phyloP scores from a whole-genome alignment of 345 rosid genomes.

The Eucalyptus erythrocorys region DNA sequence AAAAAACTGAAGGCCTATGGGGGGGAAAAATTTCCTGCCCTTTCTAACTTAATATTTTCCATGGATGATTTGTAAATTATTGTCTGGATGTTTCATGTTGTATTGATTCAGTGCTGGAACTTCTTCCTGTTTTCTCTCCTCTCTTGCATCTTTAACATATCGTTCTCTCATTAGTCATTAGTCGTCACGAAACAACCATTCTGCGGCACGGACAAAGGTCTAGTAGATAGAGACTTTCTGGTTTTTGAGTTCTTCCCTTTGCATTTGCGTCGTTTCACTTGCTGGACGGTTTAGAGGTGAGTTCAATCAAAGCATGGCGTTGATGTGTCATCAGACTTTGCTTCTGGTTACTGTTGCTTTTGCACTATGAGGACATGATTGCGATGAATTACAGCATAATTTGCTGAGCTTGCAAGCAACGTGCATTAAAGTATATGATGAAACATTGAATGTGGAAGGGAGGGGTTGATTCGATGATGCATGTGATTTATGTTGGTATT shows the following conservation, averaged over 20 bases:
- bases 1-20: neutral
- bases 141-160: neutral
- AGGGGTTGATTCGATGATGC: neutral
- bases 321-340: neutral
- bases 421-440: neutral
- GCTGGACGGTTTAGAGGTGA: neutral
- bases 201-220: neutral
- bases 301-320: neutral
- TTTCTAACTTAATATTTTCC: conserved; percentile 14
- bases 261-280: neutral
- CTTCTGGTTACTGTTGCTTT: neutral
- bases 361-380: neutral
- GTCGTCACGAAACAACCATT: neutral
- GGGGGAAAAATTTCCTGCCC: conserved; percentile 13
- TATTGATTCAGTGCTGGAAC: conserved; percentile 7
- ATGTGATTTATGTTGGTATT: neutral
- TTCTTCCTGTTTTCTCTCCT: neutral
- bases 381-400: neutral
- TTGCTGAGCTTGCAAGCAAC: neutral
- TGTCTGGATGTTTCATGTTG: conserved; percentile 6
- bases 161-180: neutral
- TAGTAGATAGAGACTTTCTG: neutral
- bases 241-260: neutral
- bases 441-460: neutral
- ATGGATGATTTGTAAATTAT: conserved; percentile 21